Conservation (phyloP, 2,329 filamentous ascomycete species). For the Neurospora crassa region DNA sequence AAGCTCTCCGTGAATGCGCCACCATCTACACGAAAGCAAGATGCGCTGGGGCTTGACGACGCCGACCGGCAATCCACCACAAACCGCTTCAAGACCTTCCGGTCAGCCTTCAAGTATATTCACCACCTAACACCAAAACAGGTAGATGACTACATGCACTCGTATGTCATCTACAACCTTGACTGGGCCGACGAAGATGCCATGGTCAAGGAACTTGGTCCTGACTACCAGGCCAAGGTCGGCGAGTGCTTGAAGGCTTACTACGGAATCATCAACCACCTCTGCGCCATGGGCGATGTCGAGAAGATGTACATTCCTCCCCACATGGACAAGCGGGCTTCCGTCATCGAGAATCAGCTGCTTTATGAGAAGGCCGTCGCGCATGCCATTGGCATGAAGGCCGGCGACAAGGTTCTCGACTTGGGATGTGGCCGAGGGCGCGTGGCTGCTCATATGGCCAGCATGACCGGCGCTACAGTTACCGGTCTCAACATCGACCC, state of each 20-base stretch:
- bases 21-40: background rate
- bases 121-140: constrained; percentile 37
- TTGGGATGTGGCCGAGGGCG: constrained; percentile 43
- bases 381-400: constrained; percentile 32
- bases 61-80: constrained; percentile 35
- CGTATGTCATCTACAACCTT: constrained; percentile 46
- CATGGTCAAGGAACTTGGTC: constrained; percentile 37
- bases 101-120: constrained; percentile 39
- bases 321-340: constrained; percentile 39
- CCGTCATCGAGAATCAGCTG: constrained; percentile 41
- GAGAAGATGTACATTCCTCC: constrained; percentile 51
- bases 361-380: constrained; percentile 42
- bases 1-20: background rate
- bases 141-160: constrained; percentile 46
- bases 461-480: constrained; percentile 34
- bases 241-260: constrained; percentile 42
- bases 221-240: constrained; percentile 39
- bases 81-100: constrained; percentile 39
- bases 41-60: constrained; percentile 1
- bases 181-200: constrained; percentile 42
- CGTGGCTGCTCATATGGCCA: constrained; percentile 44
- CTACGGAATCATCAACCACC: constrained; percentile 44
- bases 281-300: constrained; percentile 45
- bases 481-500: constrained; percentile 46
- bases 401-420: constrained; percentile 38